phyloP scores from a whole-genome alignment of 1,284 basidiomycete genomes.

The Cystobasidiaceae sp. region DNA sequence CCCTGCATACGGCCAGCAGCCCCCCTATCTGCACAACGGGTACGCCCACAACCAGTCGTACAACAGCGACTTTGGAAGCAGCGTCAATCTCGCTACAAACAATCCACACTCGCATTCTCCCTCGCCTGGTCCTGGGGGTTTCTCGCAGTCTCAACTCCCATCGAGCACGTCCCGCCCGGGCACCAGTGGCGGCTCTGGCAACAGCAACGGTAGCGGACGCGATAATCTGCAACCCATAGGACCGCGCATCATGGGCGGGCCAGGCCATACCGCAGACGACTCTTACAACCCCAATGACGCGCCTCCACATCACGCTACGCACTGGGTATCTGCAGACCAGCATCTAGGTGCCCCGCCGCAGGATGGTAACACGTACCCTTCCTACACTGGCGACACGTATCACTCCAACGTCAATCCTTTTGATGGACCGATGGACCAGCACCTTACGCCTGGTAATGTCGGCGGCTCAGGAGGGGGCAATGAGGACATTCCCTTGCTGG shows the following conservation, averaged over 20 bases:
- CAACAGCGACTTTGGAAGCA: conserved; percentile 1
- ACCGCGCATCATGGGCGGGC: not conserved
- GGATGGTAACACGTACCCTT: not conserved
- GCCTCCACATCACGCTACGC: conserved; percentile 12
- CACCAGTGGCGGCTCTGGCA: too few relatives aligned
- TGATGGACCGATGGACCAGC: conserved; percentile 22
- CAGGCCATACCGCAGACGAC: not conserved
- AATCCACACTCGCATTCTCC: not conserved
- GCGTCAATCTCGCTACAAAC: not conserved
- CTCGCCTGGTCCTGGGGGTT: not conserved
- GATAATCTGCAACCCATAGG: conserved; percentile 7
- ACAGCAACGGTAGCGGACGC: not conserved
- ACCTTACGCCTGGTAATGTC: not conserved
- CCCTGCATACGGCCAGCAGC: conserved; percentile 5
- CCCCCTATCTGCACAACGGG: conserved; percentile 12
- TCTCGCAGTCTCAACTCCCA: too few relatives aligned
- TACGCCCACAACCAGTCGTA: conserved; percentile 18
- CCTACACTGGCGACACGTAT: conserved; percentile 14
- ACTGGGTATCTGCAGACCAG: conserved; percentile 14
- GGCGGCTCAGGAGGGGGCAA: not conserved
- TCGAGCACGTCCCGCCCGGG: too few relatives aligned
- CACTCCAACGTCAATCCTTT: conserved; percentile 21
- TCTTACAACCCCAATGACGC: not conserved
- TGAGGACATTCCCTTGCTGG: conserved; percentile 26
- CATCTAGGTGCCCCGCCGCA: not conserved